Evolutionary conservation across 1,284 basidiomycete genomes (phyloP).

Genomic region (Puccinia sorghi): DNA sequence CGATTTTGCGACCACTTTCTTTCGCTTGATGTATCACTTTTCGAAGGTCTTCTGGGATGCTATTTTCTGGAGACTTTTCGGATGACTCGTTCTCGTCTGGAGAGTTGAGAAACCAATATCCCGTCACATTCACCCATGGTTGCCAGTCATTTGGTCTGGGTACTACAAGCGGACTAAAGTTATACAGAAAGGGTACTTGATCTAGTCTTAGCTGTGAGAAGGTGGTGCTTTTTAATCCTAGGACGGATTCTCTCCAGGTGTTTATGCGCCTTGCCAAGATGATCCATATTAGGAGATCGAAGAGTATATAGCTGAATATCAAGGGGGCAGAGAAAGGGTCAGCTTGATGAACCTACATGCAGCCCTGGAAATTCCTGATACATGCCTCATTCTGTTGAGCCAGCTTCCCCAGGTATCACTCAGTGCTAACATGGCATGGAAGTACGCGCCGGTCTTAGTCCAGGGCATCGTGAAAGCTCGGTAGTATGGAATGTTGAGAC

Average conservation of each 20-base stretch:
- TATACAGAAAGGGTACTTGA: slow-evolving; percentile 96
- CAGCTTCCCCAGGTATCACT: slow-evolving; percentile 15
- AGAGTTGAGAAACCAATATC: slow-evolving; percentile 92
- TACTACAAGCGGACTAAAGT: slow-evolving; percentile 73
- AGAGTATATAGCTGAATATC: slow-evolving; percentile 76
- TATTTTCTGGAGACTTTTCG: slow-evolving; percentile 68
- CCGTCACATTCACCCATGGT: slow-evolving; percentile 93
- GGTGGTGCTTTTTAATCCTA: slow-evolving; percentile 77
- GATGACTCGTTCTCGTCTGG: slow-evolving; percentile 75
- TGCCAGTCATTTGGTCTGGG: slow-evolving; percentile 94
- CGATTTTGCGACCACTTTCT: slow-evolving; percentile 76
- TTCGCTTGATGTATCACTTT: slow-evolving; percentile 79
- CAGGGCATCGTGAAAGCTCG: slow-evolving; percentile 79
- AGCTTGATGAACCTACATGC: slow-evolving; percentile 54
- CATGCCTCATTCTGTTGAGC: slow-evolving; percentile 21
- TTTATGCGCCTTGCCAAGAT: slow-evolving; percentile 91
- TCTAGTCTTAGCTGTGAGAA: slow-evolving; percentile 92
- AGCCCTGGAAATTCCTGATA: slow-evolving; percentile 54
- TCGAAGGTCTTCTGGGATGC: slow-evolving; percentile 76
- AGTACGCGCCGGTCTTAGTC: slow-evolving; percentile 78
- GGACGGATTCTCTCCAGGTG: slow-evolving; percentile 76
- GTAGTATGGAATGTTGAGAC: slow-evolving; percentile 89
- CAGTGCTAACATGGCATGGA: slow-evolving; percentile 90
- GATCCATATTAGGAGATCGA: slow-evolving; percentile 97
- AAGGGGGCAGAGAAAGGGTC: background rate